Conservation (phyloP, 192 early-diverging fungal species). For the Backusella macrospora region DNA sequence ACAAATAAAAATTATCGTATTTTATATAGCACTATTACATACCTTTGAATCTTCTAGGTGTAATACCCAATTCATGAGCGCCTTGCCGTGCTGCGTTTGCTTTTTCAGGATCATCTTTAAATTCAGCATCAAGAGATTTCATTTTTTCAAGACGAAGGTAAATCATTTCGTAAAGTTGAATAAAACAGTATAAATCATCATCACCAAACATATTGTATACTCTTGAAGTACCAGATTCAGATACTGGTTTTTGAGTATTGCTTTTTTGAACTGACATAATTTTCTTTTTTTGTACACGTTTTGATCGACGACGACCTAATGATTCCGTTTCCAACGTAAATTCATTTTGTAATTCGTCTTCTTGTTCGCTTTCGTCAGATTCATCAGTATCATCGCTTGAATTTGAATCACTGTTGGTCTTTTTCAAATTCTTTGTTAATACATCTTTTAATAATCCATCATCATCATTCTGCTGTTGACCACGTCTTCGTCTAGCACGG, state of each 20-base stretch:
- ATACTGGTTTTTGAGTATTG: neutral
- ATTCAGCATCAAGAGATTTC: slow-evolving; percentile 72
- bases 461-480: slow-evolving; percentile 11
- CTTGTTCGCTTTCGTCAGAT: slow-evolving; percentile 50
- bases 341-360: slow-evolving; percentile 38
- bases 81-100: slow-evolving; percentile 57
- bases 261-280: neutral
- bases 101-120: slow-evolving; percentile 51
- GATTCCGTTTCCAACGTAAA: neutral
- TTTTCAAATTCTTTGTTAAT: slow-evolving; percentile 15
- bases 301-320: neutral
- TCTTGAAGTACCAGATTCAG: slow-evolving; percentile 23
- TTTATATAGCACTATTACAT: slow-evolving; percentile 6
- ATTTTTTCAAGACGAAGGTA: slow-evolving; percentile 81
- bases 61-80: slow-evolving; percentile 58
- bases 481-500: neutral
- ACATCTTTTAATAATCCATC: slow-evolving; percentile 26
- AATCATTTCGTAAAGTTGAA: slow-evolving; percentile 79
- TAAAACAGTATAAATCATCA: slow-evolving; percentile 84
- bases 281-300: neutral
- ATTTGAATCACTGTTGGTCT: neutral
- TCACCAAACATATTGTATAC: slow-evolving; percentile 81
- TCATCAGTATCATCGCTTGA: slow-evolving; percentile 25
- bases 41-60: slow-evolving; percentile 47
- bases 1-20: neutral